Percentiles rank a stretch among this genome's conserved stretches.
These are phyloP conservation scores for Alternaria longipes DNA, from an alignment of 2,329 filamentous ascomycete genomes.

Conservation along the genomic window DNA sequence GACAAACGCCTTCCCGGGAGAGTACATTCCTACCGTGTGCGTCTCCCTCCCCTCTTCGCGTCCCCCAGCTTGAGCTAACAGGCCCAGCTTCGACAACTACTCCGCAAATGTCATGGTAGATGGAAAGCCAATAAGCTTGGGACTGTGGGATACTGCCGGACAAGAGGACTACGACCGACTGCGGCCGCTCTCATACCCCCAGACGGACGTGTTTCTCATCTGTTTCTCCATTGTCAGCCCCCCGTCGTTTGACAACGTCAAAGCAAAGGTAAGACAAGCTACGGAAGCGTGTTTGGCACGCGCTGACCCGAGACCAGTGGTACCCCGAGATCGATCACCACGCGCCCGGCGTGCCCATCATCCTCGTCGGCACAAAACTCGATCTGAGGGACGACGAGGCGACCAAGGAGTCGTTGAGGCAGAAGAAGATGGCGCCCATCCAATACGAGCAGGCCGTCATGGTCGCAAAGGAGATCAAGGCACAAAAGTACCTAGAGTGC, in stretches of 20 bases:
- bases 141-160: constrained; percentile 97
- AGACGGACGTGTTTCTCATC: constrained; percentile 98
- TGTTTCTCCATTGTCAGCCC: constrained; percentile 99
- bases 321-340: constrained; percentile 97
- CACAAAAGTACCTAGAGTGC: constrained; percentile 97
- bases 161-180: constrained; percentile 98
- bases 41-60: constrained; percentile 40
- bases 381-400: constrained; percentile 89
- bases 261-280: constrained; percentile 79
- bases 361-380: constrained; percentile 95
- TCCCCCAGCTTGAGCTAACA: constrained; percentile 34
- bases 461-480: constrained; percentile 92
- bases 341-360: constrained; percentile 93
- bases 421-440: constrained; percentile 97
- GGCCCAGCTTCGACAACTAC: constrained; percentile 91
- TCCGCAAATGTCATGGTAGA: constrained; percentile 99
- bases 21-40: constrained; percentile 98
- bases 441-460: constrained; percentile 90
- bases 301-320: constrained; percentile 69
- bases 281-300: neutral
- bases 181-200: constrained; percentile 93
- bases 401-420: constrained; percentile 81
- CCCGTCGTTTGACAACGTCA: constrained; percentile 98
- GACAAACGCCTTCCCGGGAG: constrained; percentile 98
- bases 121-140: constrained; percentile 95